Base-by-base conservation (phyloP, 495 filamentous ascomycete species). In the Delitschia confertaspora region DNA sequence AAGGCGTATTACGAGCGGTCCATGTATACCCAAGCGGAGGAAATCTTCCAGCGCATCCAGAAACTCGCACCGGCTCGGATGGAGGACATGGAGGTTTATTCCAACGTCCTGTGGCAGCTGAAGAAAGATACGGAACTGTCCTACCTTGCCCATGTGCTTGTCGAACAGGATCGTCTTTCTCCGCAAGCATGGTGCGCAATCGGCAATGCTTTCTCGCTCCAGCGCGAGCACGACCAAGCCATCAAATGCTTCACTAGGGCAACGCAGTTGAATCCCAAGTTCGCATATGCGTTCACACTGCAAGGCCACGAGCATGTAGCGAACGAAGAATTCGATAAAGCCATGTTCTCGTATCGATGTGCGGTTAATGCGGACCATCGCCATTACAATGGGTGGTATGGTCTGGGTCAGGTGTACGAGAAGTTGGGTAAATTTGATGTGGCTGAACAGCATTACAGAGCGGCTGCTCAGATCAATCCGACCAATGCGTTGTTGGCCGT, bases 331-430 rank as follows among this genome's bases (percentile, higher is more conserved):
- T 95, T 86, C 56, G 89, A 95, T 66, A 95, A 93, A 51, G 91
- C 91, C 1, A 71, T 93, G 9, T 75, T 77, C 23, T 77, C 84
- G 9, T 98, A 95, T 59, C 77, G 91, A 26, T 71, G 75, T 20
- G 86, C 84, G 2, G 81, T 96, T 47, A 72, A 78, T 23, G 86
- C 85, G 0, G 88, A 98, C 52, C 78, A 71, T 38, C 75, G 93
- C 10, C 87, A 95, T 64, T 98, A 95, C 65, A 95, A 95, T 58
- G 89, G 88, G 20, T 96, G 88, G 76, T 98, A 98, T 59, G 91
- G 91, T 20, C 76, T 98, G 32, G 91, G 85, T 3, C 82, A 79
- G 34, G 88, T 94, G 2, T 93, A 86, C 57, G 91, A 96, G 60
- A 93, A 88, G 59, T 78, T 93, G 60, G 91, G 91, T 60, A 93